These are phyloP conservation scores for Rhodotorula taiwanensis DNA, from an alignment of 768 basidiomycete genomes.

Conservation along the genomic window DNA sequence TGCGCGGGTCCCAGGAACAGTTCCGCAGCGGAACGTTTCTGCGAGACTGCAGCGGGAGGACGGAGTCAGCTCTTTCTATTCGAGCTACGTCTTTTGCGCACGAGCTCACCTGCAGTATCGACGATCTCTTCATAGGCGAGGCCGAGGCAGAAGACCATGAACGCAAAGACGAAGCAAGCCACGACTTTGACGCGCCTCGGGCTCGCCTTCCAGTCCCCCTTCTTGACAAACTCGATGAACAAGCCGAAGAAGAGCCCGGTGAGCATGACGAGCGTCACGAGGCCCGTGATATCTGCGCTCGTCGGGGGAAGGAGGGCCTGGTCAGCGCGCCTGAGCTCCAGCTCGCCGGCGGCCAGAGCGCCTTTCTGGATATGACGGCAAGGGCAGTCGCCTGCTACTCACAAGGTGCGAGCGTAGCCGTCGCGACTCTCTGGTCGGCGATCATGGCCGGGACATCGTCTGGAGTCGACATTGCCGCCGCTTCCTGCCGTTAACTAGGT, in stretches of 20 bases:
- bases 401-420: no score
- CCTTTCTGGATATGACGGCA: no score
- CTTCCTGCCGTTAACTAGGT: no score
- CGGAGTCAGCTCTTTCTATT: no score
- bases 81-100: no score
- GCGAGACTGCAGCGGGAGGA: neutral
- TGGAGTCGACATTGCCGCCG: no score
- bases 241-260: constrained; percentile 5
- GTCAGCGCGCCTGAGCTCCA: no score
- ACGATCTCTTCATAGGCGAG: constrained; percentile 7
- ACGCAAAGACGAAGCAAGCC: constrained; percentile 6
- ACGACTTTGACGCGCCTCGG: neutral
- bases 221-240: neutral
- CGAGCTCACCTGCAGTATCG: constrained; percentile 2
- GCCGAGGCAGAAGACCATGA: neutral
- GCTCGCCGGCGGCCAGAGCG: no score
- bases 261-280: constrained; percentile 1
- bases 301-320: neutral
- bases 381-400: no score
- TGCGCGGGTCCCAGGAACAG: constrained; percentile 6
- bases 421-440: no score
- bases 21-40: neutral
- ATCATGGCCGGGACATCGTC: no score
- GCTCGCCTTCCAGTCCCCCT: neutral
- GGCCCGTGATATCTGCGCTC: constrained; percentile 1